A percentile compares a stretch with the other conserved stretches of the same genome.
These are phyloP conservation scores for Rhodofomes roseus DNA, from an alignment of 1,284 basidiomycete genomes.

Conservation along the genomic window DNA sequence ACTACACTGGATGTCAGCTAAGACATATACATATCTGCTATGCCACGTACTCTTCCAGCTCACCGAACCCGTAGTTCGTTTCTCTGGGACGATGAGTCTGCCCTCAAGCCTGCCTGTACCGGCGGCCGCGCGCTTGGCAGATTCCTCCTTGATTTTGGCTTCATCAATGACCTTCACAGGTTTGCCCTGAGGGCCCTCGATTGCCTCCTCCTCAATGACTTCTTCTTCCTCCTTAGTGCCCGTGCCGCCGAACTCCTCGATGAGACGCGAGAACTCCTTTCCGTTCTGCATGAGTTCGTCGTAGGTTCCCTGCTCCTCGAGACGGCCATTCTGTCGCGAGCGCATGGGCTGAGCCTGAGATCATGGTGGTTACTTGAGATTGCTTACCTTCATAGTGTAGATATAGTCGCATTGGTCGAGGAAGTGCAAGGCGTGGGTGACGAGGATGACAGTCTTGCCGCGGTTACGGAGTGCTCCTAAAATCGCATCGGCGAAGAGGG, in stretches of 20 bases:
- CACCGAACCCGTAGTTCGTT: constrained; percentile 63
- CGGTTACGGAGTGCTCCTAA: constrained; percentile 45
- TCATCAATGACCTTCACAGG: constrained; percentile 30
- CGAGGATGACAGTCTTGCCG: constrained; percentile 66
- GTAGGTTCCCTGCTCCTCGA: constrained; percentile 68
- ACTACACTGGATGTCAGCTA: constrained; percentile 36
- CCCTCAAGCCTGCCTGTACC: constrained; percentile 65
- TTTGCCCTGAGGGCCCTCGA: constrained; percentile 21
- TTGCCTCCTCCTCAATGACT: constrained; percentile 32
- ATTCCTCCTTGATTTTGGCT: constrained; percentile 36
- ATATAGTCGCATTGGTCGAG: constrained; percentile 65
- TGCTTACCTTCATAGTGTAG: constrained; percentile 38
- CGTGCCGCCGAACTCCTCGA: constrained; percentile 62
- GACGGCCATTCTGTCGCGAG: constrained; percentile 41
- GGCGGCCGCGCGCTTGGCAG: constrained; percentile 38
- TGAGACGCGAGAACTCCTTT: constrained; percentile 60
- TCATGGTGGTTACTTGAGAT: not conserved
- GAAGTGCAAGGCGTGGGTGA: constrained; percentile 75
- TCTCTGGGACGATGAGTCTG: constrained; percentile 59
- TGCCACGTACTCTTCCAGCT: constrained; percentile 42
- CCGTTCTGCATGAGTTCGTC: constrained; percentile 46
- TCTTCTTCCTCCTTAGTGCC: constrained; percentile 38
- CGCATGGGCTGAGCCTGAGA: not conserved
- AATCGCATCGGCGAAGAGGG: constrained; percentile 67
- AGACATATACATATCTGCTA: not conserved